Evolutionary conservation across 805 yeast genomes (phyloP).

Genomic region (Suhomyces pyralidae): DNA sequence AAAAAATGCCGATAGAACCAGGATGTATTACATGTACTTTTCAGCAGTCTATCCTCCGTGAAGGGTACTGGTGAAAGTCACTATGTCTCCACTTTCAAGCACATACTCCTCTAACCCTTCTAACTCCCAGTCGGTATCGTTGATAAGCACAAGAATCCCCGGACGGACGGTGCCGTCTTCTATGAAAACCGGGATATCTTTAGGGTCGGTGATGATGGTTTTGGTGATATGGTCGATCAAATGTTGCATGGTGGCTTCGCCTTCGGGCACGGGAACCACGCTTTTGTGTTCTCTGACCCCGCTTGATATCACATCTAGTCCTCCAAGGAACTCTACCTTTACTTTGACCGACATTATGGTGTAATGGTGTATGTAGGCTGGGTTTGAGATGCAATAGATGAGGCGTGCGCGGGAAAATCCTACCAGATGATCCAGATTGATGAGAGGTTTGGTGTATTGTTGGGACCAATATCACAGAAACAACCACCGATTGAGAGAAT

Average conservation of each 20-base stretch:
- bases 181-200: conserved; percentile 69
- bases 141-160: conserved; percentile 85
- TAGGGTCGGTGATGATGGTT: conserved; percentile 55
- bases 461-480: too few relatives aligned
- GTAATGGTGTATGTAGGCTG: not conserved
- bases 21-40: not conserved
- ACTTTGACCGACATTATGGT: conserved; percentile 28
- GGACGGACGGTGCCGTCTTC: conserved; percentile 85
- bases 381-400: not conserved
- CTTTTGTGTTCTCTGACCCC: conserved; percentile 55
- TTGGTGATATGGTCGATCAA: conserved; percentile 54
- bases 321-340: conserved; percentile 59
- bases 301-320: conserved; percentile 75
- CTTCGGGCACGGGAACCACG: conserved; percentile 40
- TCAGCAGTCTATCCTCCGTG: conserved; percentile 75
- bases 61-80: conserved; percentile 87
- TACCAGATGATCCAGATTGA: too few relatives aligned
- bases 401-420: not conserved
- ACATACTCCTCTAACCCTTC: conserved; percentile 83
- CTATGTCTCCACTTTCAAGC: conserved; percentile 70
- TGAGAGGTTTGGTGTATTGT: too few relatives aligned
- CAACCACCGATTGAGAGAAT: too few relatives aligned
- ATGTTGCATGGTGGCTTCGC: conserved; percentile 45
- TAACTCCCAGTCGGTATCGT: conserved; percentile 96
- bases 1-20: too few relatives aligned